Conservation (phyloP, 2,329 filamentous ascomycete genomes). For the Aspergillus ochraceus region DNA sequence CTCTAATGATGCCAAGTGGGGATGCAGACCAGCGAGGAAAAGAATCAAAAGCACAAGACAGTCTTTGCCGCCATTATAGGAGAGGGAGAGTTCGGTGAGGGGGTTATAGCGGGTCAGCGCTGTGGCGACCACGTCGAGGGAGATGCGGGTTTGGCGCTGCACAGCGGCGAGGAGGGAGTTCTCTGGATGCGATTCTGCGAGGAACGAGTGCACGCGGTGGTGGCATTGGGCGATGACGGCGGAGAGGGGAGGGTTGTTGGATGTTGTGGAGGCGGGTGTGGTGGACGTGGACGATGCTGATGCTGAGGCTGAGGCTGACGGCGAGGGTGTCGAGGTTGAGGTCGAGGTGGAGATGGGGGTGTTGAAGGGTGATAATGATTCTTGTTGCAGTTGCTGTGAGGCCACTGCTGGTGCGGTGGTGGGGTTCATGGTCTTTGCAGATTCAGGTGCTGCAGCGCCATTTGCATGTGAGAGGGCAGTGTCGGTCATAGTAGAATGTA, state of each 20-base stretch:
- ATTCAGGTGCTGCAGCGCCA: not conserved
- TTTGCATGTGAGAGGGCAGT: slow-evolving; percentile 5
- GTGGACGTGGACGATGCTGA: not conserved
- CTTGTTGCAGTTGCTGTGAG: not conserved
- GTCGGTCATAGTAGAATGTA: slow-evolving; percentile 1
- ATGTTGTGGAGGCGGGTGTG: not conserved
- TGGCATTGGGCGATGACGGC: slow-evolving; percentile 66
- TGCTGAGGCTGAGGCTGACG: not conserved
- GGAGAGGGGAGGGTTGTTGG: slow-evolving; percentile 41
- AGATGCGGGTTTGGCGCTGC: slow-evolving; percentile 72
- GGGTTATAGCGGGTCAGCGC: slow-evolving; percentile 70
- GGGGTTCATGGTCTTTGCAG: not conserved
- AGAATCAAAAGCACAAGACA: slow-evolving; percentile 89
- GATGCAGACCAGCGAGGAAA: slow-evolving; percentile 67
- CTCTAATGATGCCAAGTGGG: slow-evolving; percentile 41
- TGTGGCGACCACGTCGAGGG: slow-evolving; percentile 71
- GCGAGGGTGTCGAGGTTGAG: not conserved
- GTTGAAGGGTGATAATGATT: not conserved
- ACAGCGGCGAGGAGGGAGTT: slow-evolving; percentile 59
- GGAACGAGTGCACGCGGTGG: slow-evolving; percentile 62
- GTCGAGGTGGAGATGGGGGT: not conserved
- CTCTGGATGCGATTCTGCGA: slow-evolving; percentile 59
- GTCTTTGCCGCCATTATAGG: slow-evolving; percentile 98
- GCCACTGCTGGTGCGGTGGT: not conserved
- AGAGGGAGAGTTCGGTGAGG: slow-evolving; percentile 78